phyloP scores from a whole-genome alignment of 768 basidiomycete species.

The Podaxis sp. region DNA sequence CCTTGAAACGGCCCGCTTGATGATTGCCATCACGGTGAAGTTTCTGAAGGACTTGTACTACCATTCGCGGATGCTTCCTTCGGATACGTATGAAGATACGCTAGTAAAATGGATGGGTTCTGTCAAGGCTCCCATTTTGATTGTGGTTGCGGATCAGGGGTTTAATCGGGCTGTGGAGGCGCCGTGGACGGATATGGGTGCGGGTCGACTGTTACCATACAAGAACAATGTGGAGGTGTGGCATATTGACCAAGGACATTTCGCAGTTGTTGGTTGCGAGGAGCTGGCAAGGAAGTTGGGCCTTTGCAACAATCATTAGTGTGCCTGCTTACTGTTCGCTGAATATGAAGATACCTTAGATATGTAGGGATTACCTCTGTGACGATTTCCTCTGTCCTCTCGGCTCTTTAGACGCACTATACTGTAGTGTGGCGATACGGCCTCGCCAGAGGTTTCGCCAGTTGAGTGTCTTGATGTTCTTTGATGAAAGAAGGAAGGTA shows the following conservation, averaged over 20 bases:
- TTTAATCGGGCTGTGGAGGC: background rate
- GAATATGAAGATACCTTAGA: no score
- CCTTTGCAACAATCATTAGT: background rate
- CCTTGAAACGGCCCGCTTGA: background rate
- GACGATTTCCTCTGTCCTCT: no score
- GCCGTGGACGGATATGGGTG: conserved; percentile 3
- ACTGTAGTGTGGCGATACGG: background rate
- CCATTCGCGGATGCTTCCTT: background rate
- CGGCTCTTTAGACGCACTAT: no score
- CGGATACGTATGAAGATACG: background rate
- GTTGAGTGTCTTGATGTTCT: background rate
- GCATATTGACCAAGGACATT: conserved; percentile 5
- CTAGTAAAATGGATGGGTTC: background rate
- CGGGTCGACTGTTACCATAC: background rate
- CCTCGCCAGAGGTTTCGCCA: background rate
- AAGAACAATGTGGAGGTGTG: conserved; percentile 1
- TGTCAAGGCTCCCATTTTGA: background rate
- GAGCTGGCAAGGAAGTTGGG: background rate
- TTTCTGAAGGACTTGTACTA: conserved; percentile 1
- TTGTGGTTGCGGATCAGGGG: background rate
- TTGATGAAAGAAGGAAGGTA: background rate
- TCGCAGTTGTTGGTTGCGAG: background rate
- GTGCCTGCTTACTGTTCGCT: background rate
- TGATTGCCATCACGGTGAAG: background rate
- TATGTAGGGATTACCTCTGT: no score